A percentile compares a stretch with the other conserved stretches of the same genome.
Evolutionary conservation across 2,329 filamentous ascomycete genomes (phyloP).

Genomic region (Colletotrichum tropicicola): DNA sequence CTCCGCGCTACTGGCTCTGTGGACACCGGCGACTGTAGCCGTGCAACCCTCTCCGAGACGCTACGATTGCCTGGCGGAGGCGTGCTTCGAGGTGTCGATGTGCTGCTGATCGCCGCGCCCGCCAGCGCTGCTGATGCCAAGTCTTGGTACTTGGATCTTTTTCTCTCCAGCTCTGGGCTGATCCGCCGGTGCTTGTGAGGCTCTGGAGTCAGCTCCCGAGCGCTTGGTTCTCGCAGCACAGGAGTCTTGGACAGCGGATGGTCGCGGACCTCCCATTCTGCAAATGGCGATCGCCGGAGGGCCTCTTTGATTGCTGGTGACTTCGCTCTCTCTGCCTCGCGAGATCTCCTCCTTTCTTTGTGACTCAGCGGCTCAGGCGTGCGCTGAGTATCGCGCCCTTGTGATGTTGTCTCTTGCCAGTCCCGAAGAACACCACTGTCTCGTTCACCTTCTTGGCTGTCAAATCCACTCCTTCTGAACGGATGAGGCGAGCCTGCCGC

Average conservation of each 20-base stretch:
- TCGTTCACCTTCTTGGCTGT: slow-evolving; percentile 47
- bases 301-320: slow-evolving; percentile 35
- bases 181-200: slow-evolving; percentile 49
- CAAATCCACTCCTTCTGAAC: slow-evolving; percentile 41
- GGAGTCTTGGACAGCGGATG: slow-evolving; percentile 48
- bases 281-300: slow-evolving; percentile 33
- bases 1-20: slow-evolving; percentile 44
- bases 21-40: slow-evolving; percentile 29
- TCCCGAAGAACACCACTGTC: slow-evolving; percentile 67
- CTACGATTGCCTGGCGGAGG: slow-evolving; percentile 38
- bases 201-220: slow-evolving; percentile 46
- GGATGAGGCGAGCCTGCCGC: slow-evolving; percentile 54
- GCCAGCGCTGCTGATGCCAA: slow-evolving; percentile 43
- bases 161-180: slow-evolving; percentile 30
- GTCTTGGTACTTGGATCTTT: slow-evolving; percentile 37
- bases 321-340: slow-evolving; percentile 19
- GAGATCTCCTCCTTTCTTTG: slow-evolving; percentile 33
- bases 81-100: slow-evolving; percentile 20
- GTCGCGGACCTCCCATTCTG: slow-evolving; percentile 28
- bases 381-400: slow-evolving; percentile 32
- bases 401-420: slow-evolving; percentile 44
- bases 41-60: slow-evolving; percentile 46
- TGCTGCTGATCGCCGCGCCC: slow-evolving; percentile 32
- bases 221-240: slow-evolving; percentile 48
- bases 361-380: slow-evolving; percentile 26